Evolutionary conservation across 1,139 yeast genomes (phyloP).

Genomic region (Scheffersomyces stambukii): DNA sequence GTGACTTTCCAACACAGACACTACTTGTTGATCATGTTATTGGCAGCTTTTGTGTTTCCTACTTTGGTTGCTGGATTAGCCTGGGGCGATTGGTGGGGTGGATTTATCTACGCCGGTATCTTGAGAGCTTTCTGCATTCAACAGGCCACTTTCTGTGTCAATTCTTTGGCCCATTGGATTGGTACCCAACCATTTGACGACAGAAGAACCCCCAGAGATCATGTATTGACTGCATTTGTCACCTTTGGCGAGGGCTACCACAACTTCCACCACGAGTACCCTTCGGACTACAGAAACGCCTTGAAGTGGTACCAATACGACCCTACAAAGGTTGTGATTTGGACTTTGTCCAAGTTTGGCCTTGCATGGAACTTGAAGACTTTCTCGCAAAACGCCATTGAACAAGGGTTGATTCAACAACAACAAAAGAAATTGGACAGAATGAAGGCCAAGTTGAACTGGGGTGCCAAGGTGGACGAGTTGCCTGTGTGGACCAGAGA

Average conservation of each 20-base stretch:
- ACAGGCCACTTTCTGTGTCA: slow-evolving; percentile 98
- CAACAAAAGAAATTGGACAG: slow-evolving; percentile 91
- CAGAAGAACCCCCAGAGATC: slow-evolving; percentile 96
- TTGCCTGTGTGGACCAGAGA: slow-evolving; percentile 91
- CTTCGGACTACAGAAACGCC: slow-evolving; percentile 97
- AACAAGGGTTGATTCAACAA: slow-evolving; percentile 94
- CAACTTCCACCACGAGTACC: slow-evolving; percentile 99
- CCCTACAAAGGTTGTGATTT: slow-evolving; percentile 86
- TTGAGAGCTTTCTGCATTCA: slow-evolving; percentile 80
- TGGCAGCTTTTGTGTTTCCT: slow-evolving; percentile 72
- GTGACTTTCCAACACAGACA: slow-evolving; percentile 93
- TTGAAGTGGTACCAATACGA: slow-evolving; percentile 98
- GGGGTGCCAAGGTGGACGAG: slow-evolving; percentile 86
- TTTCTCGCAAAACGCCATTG: slow-evolving; percentile 92
- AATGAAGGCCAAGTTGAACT: slow-evolving; percentile 71
- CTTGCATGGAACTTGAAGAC: slow-evolving; percentile 87
- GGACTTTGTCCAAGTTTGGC: slow-evolving; percentile 69
- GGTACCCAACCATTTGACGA: slow-evolving; percentile 98
- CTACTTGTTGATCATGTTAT: slow-evolving; percentile 64
- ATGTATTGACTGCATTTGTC: slow-evolving; percentile 86
- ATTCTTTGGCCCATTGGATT: slow-evolving; percentile 97
- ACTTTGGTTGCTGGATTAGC: slow-evolving; percentile 68
- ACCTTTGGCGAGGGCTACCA: slow-evolving; percentile 99
- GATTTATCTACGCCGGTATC: slow-evolving; percentile 87
- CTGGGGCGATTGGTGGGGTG: slow-evolving; percentile 93